These are phyloP conservation scores for Hanseniaspora pseudoguilliermondii DNA, from an alignment of 805 yeast species.

Conservation along the genomic window DNA sequence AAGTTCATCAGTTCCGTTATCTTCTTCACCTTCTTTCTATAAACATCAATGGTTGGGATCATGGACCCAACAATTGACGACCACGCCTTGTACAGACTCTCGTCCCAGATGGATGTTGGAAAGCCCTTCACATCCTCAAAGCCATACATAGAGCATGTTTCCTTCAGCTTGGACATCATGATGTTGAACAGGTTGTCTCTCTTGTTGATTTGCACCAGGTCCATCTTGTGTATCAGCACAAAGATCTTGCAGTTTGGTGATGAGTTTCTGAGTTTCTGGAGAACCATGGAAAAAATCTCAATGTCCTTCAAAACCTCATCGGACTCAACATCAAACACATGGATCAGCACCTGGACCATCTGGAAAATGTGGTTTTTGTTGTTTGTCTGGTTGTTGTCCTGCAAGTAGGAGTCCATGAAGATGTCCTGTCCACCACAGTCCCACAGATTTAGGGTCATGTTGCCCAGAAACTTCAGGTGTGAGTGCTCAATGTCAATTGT, in stretches of 20 bases:
- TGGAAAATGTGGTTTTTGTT: slow-evolving; percentile 76
- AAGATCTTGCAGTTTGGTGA: slow-evolving; percentile 88
- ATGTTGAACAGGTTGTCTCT: slow-evolving; percentile 70
- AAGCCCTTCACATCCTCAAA: slow-evolving; percentile 64
- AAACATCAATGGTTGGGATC: slow-evolving; percentile 77
- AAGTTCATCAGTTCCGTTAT: slow-evolving; percentile 68
- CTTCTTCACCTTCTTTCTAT: slow-evolving; percentile 61
- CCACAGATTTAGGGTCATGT: slow-evolving; percentile 91
- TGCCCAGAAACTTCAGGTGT: slow-evolving; percentile 79
- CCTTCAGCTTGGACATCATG: slow-evolving; percentile 71
- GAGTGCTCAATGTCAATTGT: slow-evolving; percentile 98
- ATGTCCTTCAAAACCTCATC: slow-evolving; percentile 86
- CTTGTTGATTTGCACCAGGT: slow-evolving; percentile 74
- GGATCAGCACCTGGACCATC: slow-evolving; percentile 89
- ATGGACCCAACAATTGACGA: slow-evolving; percentile 87
- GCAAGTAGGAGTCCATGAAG: slow-evolving; percentile 86
- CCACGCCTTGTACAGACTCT: slow-evolving; percentile 92
- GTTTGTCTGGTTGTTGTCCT: slow-evolving; percentile 34
- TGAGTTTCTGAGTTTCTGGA: slow-evolving; percentile 66
- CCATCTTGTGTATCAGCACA: slow-evolving; percentile 90
- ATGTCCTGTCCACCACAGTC: slow-evolving; percentile 98
- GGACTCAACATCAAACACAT: slow-evolving; percentile 91
- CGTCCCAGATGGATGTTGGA: slow-evolving; percentile 96
- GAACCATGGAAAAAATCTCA: slow-evolving; percentile 74
- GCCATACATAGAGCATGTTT: slow-evolving; percentile 55